phyloP scores from a whole-genome alignment of 148 eudicot genomes.

The Cornus kousa region DNA sequence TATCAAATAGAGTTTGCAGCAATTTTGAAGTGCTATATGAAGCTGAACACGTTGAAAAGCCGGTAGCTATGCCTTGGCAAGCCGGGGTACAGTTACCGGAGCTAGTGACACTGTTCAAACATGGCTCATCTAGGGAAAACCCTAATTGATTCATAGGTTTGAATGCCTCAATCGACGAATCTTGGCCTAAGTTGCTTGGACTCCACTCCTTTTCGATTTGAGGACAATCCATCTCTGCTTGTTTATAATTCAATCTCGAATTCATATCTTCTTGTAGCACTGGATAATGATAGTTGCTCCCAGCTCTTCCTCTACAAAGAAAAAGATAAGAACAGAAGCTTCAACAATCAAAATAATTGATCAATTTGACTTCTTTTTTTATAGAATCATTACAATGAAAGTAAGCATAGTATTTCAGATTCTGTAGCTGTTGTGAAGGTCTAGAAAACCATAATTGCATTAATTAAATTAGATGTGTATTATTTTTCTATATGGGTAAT shows the following conservation, averaged over 20 bases:
- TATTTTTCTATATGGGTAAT: not conserved
- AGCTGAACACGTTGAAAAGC: conserved; percentile 37
- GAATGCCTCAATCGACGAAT: conserved; percentile 11
- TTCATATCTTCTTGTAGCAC: conserved; percentile 39
- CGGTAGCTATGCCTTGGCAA: conserved; percentile 16
- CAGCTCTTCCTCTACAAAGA: conserved; percentile 26
- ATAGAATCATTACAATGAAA: conserved; percentile 19
- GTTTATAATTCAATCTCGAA: conserved; percentile 29
- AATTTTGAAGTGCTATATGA: conserved; percentile 39
- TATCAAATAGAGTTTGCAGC: conserved; percentile 49
- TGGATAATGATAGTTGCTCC: conserved; percentile 27
- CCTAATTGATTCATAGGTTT: conserved; percentile 22
- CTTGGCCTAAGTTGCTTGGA: not conserved
- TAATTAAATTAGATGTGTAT: not conserved
- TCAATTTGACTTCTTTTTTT: conserved; percentile 17
- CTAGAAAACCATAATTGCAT: not conserved
- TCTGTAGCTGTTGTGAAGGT: conserved; percentile 18
- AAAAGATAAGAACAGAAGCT: conserved; percentile 7
- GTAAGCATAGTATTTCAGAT: conserved; percentile 3
- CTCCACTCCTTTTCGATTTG: conserved; percentile 29
- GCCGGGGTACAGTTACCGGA: conserved; percentile 29
- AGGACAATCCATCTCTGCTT: conserved; percentile 20
- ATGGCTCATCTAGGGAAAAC: not conserved
- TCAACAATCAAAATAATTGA: not conserved
- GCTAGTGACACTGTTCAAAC: not conserved